Evolutionary conservation across 2,329 filamentous ascomycete species (phyloP), one percentile per base, ranked within the genome.

Genomic region (Colletotrichum orbiculare): DNA sequence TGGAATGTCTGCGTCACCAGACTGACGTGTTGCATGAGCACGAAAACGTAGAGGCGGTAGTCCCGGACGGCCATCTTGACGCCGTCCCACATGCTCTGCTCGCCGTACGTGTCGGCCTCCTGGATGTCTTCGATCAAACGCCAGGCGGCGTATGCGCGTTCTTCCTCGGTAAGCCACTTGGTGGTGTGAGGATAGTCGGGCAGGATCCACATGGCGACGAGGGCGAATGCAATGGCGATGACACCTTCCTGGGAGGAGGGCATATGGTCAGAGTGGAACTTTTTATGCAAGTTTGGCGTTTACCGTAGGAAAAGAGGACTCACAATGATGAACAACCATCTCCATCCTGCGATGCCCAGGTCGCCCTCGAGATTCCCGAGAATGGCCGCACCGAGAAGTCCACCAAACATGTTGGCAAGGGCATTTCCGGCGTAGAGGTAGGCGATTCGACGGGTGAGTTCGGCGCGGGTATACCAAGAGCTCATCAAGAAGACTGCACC

Each of bases 1-100:
- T 88, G 85, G 70, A 89, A 89, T 1, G 83, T 85, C 70, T 87
- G 84, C 0, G 81, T 80, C 1, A 85, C 73, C 13, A 86, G 68
- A 38, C 78, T 82, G n/a, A 80, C 70, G 60, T 87, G 85, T 69
- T 87, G 84, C 3, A 87, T 74, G 25, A 87, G 74, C 2, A 85
- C 78, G 56, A 87, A 86, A 1, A 87, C 66, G 66, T 85, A 87
- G 0, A 87, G 75, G 2, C 82, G 78, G 6, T 80, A 81, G 68
- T 87, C 84, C 6, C 73, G 75, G 15, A 86, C 73, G 0, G 82
- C 82, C 64, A 85, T 67, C 68, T 78, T 79, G 15, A 87, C 73
- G 1, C 84, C 85, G 12, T 79, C 73, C 73, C 76, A 78, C 39
- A 83, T 66, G 0, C 76, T 72, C 7, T 74, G 75, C 3, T 80